A percentile compares a stretch with the other conserved stretches of the same genome.
These are phyloP conservation scores for Colletotrichum navitas DNA, from an alignment of 2,329 filamentous ascomycete genomes.

Conservation along the genomic window DNA sequence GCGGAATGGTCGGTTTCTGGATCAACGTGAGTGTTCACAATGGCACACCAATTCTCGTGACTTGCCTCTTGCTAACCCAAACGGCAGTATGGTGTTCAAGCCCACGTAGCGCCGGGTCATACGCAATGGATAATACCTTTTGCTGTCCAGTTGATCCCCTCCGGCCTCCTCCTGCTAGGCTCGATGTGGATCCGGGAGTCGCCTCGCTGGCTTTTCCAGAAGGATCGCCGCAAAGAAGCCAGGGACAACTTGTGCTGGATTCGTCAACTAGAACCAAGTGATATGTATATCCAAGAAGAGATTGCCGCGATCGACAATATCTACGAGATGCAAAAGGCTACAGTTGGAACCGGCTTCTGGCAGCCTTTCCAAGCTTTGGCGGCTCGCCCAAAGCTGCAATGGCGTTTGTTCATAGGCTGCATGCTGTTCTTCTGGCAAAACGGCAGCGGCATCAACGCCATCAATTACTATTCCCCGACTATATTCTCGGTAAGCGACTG, in stretches of 20 bases:
- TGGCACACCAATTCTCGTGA: constrained; percentile 31
- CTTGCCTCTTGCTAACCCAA: constrained; percentile 48
- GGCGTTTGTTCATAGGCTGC: constrained; percentile 72
- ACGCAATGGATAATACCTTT: constrained; percentile 63
- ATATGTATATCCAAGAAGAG: constrained; percentile 74
- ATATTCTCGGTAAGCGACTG: constrained; percentile 64
- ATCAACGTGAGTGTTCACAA: constrained; percentile 55
- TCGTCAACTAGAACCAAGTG: constrained; percentile 60
- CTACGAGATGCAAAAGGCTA: constrained; percentile 62
- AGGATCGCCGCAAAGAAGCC: constrained; percentile 64
- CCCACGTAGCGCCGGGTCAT: constrained; percentile 38
- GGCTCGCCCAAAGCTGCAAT: constrained; percentile 63
- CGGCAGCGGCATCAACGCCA: constrained; percentile 73
- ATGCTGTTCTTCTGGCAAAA: constrained; percentile 78
- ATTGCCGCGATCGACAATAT: constrained; percentile 66
- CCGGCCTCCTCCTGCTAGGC: constrained; percentile 63
- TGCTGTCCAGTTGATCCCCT: constrained; percentile 67
- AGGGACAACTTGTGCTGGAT: constrained; percentile 67
- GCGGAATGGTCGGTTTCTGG: constrained; percentile 65
- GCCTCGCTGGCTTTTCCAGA: constrained; percentile 70
- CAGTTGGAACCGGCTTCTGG: constrained; percentile 71
- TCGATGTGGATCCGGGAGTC: constrained; percentile 65
- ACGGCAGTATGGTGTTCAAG: constrained; percentile 37
- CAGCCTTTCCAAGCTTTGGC: constrained; percentile 66
- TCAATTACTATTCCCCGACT: constrained; percentile 73